These are phyloP conservation scores for Heracleum sosnowskyi DNA, from an alignment of 129 eudicot species.

Conservation along the genomic window DNA sequence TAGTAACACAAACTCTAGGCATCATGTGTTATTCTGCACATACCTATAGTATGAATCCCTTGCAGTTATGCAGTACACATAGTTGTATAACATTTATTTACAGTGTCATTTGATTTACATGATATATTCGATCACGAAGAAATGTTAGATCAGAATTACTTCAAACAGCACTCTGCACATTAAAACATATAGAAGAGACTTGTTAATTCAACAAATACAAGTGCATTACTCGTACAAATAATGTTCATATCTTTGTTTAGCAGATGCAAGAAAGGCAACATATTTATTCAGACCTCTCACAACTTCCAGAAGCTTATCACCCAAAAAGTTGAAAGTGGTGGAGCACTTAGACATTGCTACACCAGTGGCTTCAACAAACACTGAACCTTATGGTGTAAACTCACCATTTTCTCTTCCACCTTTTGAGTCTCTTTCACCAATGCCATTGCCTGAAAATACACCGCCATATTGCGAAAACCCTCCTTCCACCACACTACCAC, in stretches of 20 bases:
- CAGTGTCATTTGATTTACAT: neutral
- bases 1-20: too few species aligned
- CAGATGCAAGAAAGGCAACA: slow-evolving; percentile 41
- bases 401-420: slow-evolving; percentile 58
- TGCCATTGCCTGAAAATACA: slow-evolving; percentile 38
- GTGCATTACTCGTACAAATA: neutral
- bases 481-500: slow-evolving; percentile 23
- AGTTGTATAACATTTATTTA: too few species aligned
- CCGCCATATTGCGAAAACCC: slow-evolving; percentile 59
- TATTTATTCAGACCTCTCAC: slow-evolving; percentile 10
- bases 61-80: neutral
- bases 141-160: too few species aligned
- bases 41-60: neutral
- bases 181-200: neutral
- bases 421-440: slow-evolving; percentile 66
- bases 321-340: slow-evolving; percentile 2
- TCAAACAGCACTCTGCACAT: neutral
- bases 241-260: neutral
- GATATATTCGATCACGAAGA: neutral
- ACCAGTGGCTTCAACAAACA: slow-evolving; percentile 29
- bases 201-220: neutral
- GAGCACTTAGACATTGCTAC: slow-evolving; percentile 24
- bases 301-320: slow-evolving; percentile 11
- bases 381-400: slow-evolving; percentile 32
- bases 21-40: too few species aligned